Base-by-base conservation (phyloP, 2,329 filamentous ascomycete genomes). In the Elsinoe arachidis region DNA sequence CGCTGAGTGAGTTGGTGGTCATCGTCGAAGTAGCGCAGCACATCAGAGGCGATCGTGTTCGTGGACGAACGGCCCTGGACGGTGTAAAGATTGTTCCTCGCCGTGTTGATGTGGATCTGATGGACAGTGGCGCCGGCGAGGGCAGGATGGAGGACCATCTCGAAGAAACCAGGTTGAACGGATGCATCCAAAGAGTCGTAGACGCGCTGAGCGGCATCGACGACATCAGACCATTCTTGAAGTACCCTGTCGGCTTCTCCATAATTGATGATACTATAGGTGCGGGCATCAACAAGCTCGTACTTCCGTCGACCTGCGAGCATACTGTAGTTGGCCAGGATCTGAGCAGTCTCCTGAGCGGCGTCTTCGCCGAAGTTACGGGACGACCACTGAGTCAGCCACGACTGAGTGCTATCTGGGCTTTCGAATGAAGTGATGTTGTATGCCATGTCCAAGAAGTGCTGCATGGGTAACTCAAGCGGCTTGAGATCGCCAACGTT, bases 381-480 rank as follows among this genome's bases (percentile, higher is more conserved):
- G 5, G 74, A 68, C 1, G 80, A 80, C 77, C 81, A 85, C 2
- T 74, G 71, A 15, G 74, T 66, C 12, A 84, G 74, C 80, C 83
- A 87, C 2, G 74, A 71, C 1, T 73, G 71, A 0, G 80, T 78
- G 55, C 78, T 81, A 47, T 80, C 75, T 5, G 53, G 53, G 54
- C 78, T 75, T n/a, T 76, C 74, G 76, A 80, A 85, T 1, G 71
- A 66, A 17, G 78, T 70, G 19, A 80, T 78, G 64, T 87, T 80
- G 66, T 87, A 88, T 1, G 83, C 85, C 60, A 87, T 74, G 61
- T 86, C 83, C 61, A 87, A 73, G 71, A 83, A 86, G 68, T 87
- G 83, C 64, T 75, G 81, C 65, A 87, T 82, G 17, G 84, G 82
- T 14, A 86, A 75, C 71, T 87, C 81, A 11, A 83, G 73, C 0